phyloP scores from a whole-genome alignment of 2,329 filamentous ascomycete genomes.

The Calycina herbarum region DNA sequence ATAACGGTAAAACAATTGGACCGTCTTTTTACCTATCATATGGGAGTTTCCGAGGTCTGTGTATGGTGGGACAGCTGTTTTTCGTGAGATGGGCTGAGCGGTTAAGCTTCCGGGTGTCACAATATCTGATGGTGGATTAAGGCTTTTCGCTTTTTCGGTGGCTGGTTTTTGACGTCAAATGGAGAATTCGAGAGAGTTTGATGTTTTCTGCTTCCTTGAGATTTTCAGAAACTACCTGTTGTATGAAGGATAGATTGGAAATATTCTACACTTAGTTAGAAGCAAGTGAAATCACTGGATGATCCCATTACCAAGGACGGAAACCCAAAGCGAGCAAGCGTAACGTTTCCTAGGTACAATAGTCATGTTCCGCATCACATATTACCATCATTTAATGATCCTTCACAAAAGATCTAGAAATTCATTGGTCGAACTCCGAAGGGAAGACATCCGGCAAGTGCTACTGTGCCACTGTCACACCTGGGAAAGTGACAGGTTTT shows the following conservation, averaged over 20 bases:
- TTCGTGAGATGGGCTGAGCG: conserved; percentile 3
- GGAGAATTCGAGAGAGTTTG: background rate
- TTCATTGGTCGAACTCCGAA: background rate
- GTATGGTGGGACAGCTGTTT: background rate
- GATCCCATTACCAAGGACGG: background rate
- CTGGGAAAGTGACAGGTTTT: background rate
- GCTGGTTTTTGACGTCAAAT: background rate
- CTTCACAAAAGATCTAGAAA: background rate
- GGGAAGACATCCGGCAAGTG: background rate
- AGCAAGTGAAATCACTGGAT: background rate
- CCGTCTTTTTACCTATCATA: background rate
- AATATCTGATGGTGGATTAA: background rate
- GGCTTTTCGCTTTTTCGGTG: background rate
- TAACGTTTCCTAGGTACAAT: background rate
- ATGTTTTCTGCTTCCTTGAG: background rate
- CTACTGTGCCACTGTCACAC: background rate
- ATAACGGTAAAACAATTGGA: background rate
- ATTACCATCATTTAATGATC: background rate
- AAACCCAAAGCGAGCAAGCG: background rate
- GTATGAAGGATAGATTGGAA: no score
- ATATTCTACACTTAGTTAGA: background rate
- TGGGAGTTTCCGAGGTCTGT: background rate
- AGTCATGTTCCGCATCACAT: background rate
- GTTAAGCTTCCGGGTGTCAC: conserved; percentile 1
- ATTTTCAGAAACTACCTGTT: background rate